Evolutionary conservation across 192 early-diverging fungal genomes (phyloP).

Genomic region (Physocladia obscura): DNA sequence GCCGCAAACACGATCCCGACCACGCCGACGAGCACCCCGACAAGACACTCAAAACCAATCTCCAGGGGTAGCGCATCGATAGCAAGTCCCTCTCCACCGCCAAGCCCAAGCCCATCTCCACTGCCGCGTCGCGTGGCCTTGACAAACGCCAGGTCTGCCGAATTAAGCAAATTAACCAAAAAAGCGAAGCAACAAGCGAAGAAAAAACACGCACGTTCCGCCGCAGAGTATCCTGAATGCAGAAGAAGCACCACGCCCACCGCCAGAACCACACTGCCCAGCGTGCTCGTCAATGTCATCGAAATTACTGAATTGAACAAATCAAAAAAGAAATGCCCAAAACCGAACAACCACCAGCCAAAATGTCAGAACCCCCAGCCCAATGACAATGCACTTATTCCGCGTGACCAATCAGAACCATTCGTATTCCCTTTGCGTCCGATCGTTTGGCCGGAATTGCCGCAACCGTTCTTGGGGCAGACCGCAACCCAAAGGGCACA

Average conservation of each 20-base stretch:
- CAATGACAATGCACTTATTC: too few species aligned
- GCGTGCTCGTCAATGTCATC: not conserved
- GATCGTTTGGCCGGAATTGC: not conserved
- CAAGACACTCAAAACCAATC: not conserved
- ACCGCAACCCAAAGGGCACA: slow-evolving; percentile 6
- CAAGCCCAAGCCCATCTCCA: not conserved
- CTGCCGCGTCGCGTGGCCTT: not conserved
- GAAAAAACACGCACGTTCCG: slow-evolving; percentile 11
- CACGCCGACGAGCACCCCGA: not conserved
- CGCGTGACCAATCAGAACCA: not conserved
- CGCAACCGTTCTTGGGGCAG: not conserved
- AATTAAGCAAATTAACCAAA: not conserved
- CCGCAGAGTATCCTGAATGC: slow-evolving; percentile 11
- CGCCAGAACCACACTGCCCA: not conserved
- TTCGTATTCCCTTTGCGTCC: slow-evolving; percentile 5
- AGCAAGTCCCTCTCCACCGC: too few species aligned
- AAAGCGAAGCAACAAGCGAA: not conserved
- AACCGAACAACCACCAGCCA: too few species aligned
- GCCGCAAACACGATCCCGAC: not conserved
- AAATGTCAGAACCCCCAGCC: too few species aligned
- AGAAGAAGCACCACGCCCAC: not conserved
- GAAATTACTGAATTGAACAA: not conserved
- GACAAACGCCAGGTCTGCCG: slow-evolving; percentile 9
- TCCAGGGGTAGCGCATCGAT: not conserved
- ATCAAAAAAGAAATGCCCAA: too few species aligned